phyloP scores from a whole-genome alignment of 768 basidiomycete species.

The Asterophora parasitica region DNA sequence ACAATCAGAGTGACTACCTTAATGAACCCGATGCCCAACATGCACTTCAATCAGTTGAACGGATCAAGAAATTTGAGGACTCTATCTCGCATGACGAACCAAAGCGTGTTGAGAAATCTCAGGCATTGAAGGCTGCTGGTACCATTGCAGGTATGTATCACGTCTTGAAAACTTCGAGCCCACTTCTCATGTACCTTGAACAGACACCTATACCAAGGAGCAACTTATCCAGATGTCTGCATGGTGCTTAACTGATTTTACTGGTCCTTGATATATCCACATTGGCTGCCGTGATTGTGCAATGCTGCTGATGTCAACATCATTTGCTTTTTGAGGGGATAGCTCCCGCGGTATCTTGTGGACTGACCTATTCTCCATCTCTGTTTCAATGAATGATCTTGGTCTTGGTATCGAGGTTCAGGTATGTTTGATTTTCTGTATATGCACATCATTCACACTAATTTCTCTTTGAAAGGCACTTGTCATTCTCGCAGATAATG shows the following conservation, averaged over 20 bases:
- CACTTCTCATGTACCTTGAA: not conserved
- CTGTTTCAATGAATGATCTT: not conserved
- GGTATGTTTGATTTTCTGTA: not conserved
- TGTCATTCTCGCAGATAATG: not conserved
- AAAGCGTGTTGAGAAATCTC: not conserved
- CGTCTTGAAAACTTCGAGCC: too few species aligned
- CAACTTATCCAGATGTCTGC: not conserved
- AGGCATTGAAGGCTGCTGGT: not conserved
- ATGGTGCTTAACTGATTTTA: not conserved
- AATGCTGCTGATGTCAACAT: not conserved
- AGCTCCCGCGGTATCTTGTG: not conserved
- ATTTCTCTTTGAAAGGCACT: not conserved
- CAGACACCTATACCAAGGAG: not conserved
- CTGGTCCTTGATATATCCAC: not conserved
- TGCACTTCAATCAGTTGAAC: not conserved
- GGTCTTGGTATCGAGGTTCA: not conserved
- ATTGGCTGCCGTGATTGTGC: not conserved
- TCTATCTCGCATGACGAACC: not conserved
- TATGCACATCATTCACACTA: not conserved
- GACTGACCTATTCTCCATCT: not conserved
- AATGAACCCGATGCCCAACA: not conserved
- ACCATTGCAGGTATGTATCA: not conserved
- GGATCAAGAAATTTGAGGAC: not conserved
- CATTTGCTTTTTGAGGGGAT: not conserved
- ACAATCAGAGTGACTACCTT: not conserved